Evolutionary conservation across 768 basidiomycete species (phyloP), one percentile per base, ranked within the genome.

Genomic region (Trametes maxima): DNA sequence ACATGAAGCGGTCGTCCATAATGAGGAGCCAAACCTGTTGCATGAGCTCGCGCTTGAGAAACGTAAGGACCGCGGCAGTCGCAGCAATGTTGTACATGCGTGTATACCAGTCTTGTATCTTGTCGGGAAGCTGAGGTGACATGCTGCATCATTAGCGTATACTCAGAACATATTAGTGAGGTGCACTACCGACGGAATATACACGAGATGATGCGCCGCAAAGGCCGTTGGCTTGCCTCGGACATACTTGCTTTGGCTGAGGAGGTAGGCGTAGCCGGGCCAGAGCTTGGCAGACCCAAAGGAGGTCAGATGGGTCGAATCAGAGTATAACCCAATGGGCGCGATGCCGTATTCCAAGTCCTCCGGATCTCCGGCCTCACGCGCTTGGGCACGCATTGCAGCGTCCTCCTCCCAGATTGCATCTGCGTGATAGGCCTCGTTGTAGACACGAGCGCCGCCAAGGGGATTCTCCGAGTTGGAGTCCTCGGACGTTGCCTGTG

Each of bases 161-260:
- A 21, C 10, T 21, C 19, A 45, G 16, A 45, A 5, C 3, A 21
- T 19, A 45, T 12, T 17, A 5, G 19, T 16, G 19, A 5, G 13
- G 3, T 45, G 24, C 33, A 33, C n/a, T 60, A 80, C 78, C 17
- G 70, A 69, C 0, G 80, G 81, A 21, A 82, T 72, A 64, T 81
- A 82, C 8, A 76, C 80, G 1, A 80, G 12, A 57, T 79, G 78
- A 59, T 81, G 76, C 21, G 69, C 67, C 1, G 77, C 71, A 19
- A 69, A 65, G 0, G 69, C 68, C 8, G 62, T 67, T 1, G 76
- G 76, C 22, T 67, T 64, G 4, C 62, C 61, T 0, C 71, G 66
- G 3, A 68, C 55, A 51, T 79, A 80, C 63, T 81, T 83, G 0
- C 76, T 77, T 6, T 74, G 67, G 49, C 76, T 77, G 0, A 76